Percentiles rank a stretch among this genome's conserved stretches.
These are phyloP conservation scores for Aquilaria sinensis DNA, from an alignment of 345 rosid genomes.

Conservation along the genomic window DNA sequence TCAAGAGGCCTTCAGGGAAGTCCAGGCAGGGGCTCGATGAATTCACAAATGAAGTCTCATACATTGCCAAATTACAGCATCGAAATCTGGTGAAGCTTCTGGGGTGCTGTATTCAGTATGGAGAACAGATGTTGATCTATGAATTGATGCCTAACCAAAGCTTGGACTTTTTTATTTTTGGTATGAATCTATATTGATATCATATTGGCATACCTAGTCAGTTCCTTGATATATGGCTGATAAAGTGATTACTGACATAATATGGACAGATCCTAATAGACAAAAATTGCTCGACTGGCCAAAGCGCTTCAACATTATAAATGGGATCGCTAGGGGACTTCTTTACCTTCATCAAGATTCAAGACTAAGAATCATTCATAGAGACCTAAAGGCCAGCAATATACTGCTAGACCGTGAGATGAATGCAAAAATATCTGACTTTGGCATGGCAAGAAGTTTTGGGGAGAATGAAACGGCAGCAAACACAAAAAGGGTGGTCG, in stretches of 20 bases:
- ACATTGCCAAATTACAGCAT: constrained; percentile 28
- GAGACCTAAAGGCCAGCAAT: constrained; percentile 37
- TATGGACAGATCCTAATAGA: constrained; percentile 1
- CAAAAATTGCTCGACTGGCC: constrained; percentile 18
- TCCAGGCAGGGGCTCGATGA: constrained; percentile 31
- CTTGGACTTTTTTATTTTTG: constrained; percentile 27
- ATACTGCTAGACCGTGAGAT: constrained; percentile 30
- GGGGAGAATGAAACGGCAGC: constrained; percentile 26
- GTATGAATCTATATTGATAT: constrained; percentile 2
- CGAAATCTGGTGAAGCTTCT: constrained; percentile 35
- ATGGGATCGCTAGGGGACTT: constrained; percentile 27
- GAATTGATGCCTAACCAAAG: constrained; percentile 29
- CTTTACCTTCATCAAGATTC: constrained; percentile 32
- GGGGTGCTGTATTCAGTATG: constrained; percentile 25
- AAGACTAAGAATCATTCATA: constrained; percentile 27
- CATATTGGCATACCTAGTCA: too few species aligned
- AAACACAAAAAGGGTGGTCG: constrained; percentile 37
- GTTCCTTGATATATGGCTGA: too few species aligned
- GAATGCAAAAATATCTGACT: constrained; percentile 38
- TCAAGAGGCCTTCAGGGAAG: constrained; percentile 27
- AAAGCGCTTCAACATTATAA: constrained; percentile 20
- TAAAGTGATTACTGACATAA: too few species aligned
- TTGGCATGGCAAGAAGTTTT: constrained; percentile 33
- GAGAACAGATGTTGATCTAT: constrained; percentile 29
- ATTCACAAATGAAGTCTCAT: constrained; percentile 36